Percentiles rank a stretch among this genome's conserved stretches.
Conservation (phyloP, 495 filamentous ascomycete genomes). For the Terfezia boudieri region DNA sequence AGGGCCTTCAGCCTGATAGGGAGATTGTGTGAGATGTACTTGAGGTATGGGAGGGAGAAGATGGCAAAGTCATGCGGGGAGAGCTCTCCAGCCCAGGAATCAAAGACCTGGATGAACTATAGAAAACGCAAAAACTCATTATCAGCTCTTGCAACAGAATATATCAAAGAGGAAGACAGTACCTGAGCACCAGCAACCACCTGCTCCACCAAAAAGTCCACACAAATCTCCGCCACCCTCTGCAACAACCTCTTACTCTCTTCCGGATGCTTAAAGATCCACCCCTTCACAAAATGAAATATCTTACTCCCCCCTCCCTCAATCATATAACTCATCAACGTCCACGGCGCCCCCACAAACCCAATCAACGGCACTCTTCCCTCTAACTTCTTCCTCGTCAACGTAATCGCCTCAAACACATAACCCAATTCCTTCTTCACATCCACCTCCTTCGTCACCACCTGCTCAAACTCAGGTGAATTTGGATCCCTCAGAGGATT, state of each 20-base stretch:
- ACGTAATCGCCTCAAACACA: constrained; percentile 81
- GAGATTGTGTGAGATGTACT: constrained; percentile 56
- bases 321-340: constrained; percentile 92
- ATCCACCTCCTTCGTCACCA: constrained; percentile 53
- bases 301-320: constrained; percentile 89
- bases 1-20: constrained; percentile 49
- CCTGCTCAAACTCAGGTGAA: constrained; percentile 27
- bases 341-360: constrained; percentile 98
- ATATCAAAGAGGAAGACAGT: background rate
- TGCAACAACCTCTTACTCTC: constrained; percentile 60
- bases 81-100: constrained; percentile 92
- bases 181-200: constrained; percentile 76
- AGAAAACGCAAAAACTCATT: background rate
- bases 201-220: constrained; percentile 81
- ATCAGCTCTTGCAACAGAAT: too few species aligned
- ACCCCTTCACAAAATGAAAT: constrained; percentile 77
- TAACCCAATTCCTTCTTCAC: constrained; percentile 69
- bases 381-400: constrained; percentile 68
- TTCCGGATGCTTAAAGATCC: constrained; percentile 75
- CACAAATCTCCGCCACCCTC: constrained; percentile 79
- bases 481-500: constrained; percentile 48
- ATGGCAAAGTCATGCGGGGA: constrained; percentile 58
- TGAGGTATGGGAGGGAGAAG: constrained; percentile 70
- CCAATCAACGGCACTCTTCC: constrained; percentile 70
- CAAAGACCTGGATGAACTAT: constrained; percentile 88